phyloP scores from a whole-genome alignment of 192 early-diverging fungal genomes.

The Thamnidium elegans region DNA sequence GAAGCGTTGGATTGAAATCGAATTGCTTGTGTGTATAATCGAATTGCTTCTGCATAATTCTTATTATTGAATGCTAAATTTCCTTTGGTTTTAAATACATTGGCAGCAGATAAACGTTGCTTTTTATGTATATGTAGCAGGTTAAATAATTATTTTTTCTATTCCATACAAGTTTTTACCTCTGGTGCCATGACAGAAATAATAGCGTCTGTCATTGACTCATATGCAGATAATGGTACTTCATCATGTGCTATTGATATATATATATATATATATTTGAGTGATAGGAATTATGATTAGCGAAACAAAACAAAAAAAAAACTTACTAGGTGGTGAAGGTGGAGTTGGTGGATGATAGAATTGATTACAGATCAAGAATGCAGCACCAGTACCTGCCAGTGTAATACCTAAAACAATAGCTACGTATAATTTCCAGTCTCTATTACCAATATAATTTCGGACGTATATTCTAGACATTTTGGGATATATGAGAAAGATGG shows the following conservation, averaged over 20 bases:
- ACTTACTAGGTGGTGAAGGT: conserved; percentile 17
- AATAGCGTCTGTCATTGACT: conserved; percentile 42
- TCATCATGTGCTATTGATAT: not conserved
- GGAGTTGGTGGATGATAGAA: conserved; percentile 33
- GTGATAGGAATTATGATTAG: not conserved
- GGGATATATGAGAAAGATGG: too few species aligned
- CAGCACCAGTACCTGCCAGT: conserved; percentile 59
- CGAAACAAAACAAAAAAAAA: not conserved
- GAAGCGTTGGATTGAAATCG: conserved; percentile 76
- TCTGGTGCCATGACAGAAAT: conserved; percentile 47
- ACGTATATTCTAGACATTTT: too few species aligned
- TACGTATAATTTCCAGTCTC: conserved; percentile 69
- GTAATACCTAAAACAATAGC: conserved; percentile 57
- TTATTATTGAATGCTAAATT: conserved; percentile 82
- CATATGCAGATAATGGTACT: not conserved
- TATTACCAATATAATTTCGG: conserved; percentile 47
- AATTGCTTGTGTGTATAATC: conserved; percentile 88
- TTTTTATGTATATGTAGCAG: conserved; percentile 18
- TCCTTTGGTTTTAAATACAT: conserved; percentile 77
- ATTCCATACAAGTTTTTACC: conserved; percentile 3
- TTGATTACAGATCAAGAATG: conserved; percentile 51
- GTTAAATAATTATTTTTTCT: not conserved
- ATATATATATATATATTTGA: not conserved
- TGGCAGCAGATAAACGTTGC: conserved; percentile 60
- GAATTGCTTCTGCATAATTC: conserved; percentile 81